Evolutionary conservation across 306 rosid species (phyloP).

Genomic region (Cicer cuneatum): DNA sequence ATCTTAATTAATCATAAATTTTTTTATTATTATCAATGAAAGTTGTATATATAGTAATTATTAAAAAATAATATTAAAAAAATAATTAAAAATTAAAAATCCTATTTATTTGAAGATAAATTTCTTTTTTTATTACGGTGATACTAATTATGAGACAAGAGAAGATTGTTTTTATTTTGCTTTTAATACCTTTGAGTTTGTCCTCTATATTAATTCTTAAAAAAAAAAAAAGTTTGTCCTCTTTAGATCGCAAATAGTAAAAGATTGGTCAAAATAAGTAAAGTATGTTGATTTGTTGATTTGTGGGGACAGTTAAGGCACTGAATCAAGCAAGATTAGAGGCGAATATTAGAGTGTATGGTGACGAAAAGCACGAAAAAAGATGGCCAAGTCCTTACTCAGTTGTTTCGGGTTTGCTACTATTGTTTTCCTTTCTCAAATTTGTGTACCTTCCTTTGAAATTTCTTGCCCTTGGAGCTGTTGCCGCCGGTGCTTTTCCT

Average conservation of each 20-base stretch:
- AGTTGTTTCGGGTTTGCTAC: conserved; percentile 62
- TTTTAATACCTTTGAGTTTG: conserved; percentile 31
- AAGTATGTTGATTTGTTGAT: neutral
- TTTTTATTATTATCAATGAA: no score
- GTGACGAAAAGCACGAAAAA: conserved; percentile 54
- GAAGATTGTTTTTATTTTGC: neutral
- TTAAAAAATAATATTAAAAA: no score
- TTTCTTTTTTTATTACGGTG: no score
- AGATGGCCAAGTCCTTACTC: conserved; percentile 89
- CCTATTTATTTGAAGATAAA: no score
- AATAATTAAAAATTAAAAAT: no score
- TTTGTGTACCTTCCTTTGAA: conserved; percentile 59
- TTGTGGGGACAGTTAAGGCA: conserved; percentile 71
- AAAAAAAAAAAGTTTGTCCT: no score
- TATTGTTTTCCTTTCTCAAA: conserved; percentile 64
- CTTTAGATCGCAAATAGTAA: no score
- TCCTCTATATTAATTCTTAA: neutral
- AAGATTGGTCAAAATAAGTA: neutral
- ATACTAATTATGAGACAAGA: no score
- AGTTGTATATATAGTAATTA: no score
- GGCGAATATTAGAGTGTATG: conserved; percentile 70
- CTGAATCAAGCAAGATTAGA: conserved; percentile 80
- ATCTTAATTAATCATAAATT: no score
- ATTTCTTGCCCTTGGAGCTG: conserved; percentile 81
- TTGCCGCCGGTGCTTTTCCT: conserved; percentile 62